Evolutionary conservation across 176 grass and related monocot genomes (phyloP).

Genomic region (Pharus latifolius): DNA sequence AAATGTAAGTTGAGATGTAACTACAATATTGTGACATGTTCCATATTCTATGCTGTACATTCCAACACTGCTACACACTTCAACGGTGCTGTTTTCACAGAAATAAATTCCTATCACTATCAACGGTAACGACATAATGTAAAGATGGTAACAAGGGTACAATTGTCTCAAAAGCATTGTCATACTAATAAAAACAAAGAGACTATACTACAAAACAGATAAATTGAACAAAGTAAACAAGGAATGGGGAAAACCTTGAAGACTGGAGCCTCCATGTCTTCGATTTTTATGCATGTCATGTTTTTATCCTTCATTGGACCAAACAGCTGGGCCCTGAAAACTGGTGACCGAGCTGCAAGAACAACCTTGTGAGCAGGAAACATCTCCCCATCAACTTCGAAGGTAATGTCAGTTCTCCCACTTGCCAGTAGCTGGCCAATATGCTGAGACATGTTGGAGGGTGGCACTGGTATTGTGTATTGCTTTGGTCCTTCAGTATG

Average conservation of each 20-base stretch:
- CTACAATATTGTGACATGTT: not conserved
- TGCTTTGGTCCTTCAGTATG: constrained; percentile 79
- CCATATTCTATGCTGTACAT: not conserved
- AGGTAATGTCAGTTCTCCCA: constrained; percentile 61
- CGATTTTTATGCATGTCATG: constrained; percentile 69
- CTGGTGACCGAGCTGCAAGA: constrained; percentile 79
- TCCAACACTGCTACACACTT: not conserved
- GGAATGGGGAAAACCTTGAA: constrained; percentile 56
- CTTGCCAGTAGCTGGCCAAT: constrained; percentile 61
- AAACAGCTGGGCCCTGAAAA: constrained; percentile 96
- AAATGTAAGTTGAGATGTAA: not conserved
- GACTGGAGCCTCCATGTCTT: constrained; percentile 89
- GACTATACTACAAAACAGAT: not conserved
- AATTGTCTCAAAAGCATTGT: not conserved
- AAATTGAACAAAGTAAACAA: not conserved
- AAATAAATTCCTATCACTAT: not conserved
- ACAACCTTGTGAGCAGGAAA: constrained; percentile 85
- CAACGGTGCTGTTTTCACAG: not conserved
- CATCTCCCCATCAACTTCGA: constrained; percentile 72
- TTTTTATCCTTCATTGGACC: constrained; percentile 93
- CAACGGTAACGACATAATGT: not conserved
- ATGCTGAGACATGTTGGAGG: constrained; percentile 69
- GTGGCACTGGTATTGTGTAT: constrained; percentile 70
- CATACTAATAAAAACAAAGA: not conserved
- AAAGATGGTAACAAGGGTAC: not conserved